phyloP scores from a whole-genome alignment of 257 asterid genomes.

The Hygrophila difformis region DNA sequence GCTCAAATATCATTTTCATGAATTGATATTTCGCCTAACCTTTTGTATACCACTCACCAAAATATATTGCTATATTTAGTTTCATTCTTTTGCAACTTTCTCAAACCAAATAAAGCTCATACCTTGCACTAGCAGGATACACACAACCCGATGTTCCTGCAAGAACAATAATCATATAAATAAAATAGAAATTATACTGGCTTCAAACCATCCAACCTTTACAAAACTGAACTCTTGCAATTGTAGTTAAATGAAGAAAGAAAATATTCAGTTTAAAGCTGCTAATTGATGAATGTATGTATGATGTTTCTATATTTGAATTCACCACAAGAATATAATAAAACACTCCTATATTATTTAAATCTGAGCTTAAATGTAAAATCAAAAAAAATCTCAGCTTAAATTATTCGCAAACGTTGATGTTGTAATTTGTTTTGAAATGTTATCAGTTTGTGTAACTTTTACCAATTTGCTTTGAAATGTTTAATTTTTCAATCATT shows the following conservation, averaged over 20 bases:
- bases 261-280: not conserved
- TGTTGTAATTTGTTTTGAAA: no score
- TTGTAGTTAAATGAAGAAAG: not conserved
- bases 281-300: no score
- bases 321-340: no score
- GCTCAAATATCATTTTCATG: constrained; percentile 21
- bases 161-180: constrained; percentile 16
- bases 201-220: not conserved
- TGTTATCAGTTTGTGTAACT: no score
- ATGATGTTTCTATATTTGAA: no score
- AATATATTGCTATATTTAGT: no score
- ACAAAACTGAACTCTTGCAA: constrained; percentile 12
- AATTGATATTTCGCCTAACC: not conserved
- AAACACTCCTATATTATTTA: no score
- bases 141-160: constrained; percentile 56
- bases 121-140: constrained; percentile 71
- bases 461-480: no score
- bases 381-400: no score
- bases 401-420: no score
- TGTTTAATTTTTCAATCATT: no score
- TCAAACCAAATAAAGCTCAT: constrained; percentile 11
- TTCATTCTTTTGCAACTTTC: constrained; percentile 5
- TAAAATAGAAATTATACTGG: not conserved
- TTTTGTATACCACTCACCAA: not conserved
- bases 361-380: no score